Base-by-base conservation (phyloP, 257 asterid genomes). In the Ehretia macrophylla region DNA sequence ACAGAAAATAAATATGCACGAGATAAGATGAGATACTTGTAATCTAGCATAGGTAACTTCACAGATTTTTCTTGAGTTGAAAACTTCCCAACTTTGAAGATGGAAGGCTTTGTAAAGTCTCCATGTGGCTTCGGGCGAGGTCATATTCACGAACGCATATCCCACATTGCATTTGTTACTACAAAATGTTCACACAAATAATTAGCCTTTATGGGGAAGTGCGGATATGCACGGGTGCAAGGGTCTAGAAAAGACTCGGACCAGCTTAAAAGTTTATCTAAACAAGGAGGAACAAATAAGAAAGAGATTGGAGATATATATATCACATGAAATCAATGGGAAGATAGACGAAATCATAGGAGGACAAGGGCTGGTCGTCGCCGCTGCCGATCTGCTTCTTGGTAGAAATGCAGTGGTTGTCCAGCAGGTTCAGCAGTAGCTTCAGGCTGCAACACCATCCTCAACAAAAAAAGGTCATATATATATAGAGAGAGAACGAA, bases 131-230 rank as follows among this genome's bases (percentile, higher is more conserved):
- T 88, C 83, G 0, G 99, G 97, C 6, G 96, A 82, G 17, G 99
- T 92, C 99, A 92, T 88, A 81, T 93, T 93, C 76, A 93, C 99
- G 53, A 93, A 93, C 47, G 97, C 99, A 51, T 93, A 93, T 61
- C 99, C 99, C 68, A 93, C 97, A 56, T 89, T 93, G 84, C 99
- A 93, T 57, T 93, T 93, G 85, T 88, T 79, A 9, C 81, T 93
- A 69, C 83, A 27, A 27, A 27, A 6, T 6, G n/a, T 6, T 27
- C 35, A 27, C 47, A 42, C 16, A 47, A 40, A 14, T 46, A 35
- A 42, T 45, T n/a, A 8, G 38, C 16, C 35, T 5, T 38, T 38
- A n/a, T n/a, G n/a, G n/a, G n/a, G n/a, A n/a, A n/a, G n/a, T n/a
- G n/a, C n/a, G n/a, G n/a, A n/a, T n/a, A n/a, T n/a, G n/a, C n/a